These are phyloP conservation scores for Gyromitra esculenta DNA, from an alignment of 2,329 filamentous ascomycete genomes.

Conservation along the genomic window DNA sequence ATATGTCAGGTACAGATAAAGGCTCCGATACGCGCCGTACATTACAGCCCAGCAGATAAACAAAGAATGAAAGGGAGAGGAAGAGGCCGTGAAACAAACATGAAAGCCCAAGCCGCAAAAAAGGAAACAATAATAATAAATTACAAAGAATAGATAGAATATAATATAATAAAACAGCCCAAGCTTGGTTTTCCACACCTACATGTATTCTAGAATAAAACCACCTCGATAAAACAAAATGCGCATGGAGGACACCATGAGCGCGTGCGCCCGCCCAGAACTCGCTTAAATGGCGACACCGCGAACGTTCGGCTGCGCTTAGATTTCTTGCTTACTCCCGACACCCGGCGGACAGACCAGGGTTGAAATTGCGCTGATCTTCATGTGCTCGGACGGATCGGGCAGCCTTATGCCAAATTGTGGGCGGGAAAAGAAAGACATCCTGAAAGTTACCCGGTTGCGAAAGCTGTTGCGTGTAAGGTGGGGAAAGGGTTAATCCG, in stretches of 20 bases:
- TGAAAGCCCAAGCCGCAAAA: not conserved
- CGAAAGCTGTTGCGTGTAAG: not conserved
- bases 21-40: not conserved
- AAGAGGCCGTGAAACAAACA: not conserved
- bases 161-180: not conserved
- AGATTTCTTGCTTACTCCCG: not conserved
- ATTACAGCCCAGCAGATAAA: not conserved
- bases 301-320: slow-evolving; percentile 1
- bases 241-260: not conserved
- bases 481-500: not conserved
- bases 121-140: not conserved
- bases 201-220: not conserved
- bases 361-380: not conserved
- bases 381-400: not conserved
- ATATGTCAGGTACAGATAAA: not conserved
- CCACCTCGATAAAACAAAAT: not conserved
- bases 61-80: not conserved
- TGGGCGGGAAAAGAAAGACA: not conserved
- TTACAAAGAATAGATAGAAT: not conserved
- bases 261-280: not conserved
- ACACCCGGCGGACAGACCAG: not conserved
- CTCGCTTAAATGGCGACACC: not conserved
- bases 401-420: not conserved
- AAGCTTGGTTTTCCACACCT: not conserved
- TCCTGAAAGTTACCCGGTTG: slow-evolving; percentile 9